Percentiles rank a stretch among this genome's conserved stretches.
phyloP scores from a whole-genome alignment of 129 eudicot species.

The Silybum marianum region DNA sequence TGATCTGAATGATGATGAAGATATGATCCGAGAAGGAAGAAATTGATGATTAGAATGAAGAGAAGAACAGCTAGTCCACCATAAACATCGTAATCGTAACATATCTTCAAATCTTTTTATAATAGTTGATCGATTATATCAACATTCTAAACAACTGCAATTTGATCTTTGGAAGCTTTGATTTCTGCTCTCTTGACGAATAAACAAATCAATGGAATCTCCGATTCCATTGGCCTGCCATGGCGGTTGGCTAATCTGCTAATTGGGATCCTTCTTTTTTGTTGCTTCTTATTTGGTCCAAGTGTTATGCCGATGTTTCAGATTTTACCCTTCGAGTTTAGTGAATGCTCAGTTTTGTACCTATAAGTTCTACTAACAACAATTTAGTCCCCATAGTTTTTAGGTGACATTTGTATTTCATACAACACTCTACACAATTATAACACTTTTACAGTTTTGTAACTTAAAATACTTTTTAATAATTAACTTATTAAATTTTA shows the following conservation, averaged over 20 bases:
- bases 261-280: not conserved
- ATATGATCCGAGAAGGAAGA: slow-evolving; percentile 17
- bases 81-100: slow-evolving; percentile 52
- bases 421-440: no score
- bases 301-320: not conserved
- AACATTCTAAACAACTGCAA: slow-evolving; percentile 23
- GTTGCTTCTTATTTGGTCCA: slow-evolving; percentile 27
- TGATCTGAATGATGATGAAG: slow-evolving; percentile 34
- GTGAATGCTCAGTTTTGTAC: not conserved
- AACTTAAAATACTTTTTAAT: no score
- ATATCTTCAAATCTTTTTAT: slow-evolving; percentile 10
- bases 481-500: no score
- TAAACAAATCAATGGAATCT: slow-evolving; percentile 18
- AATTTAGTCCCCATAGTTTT: slow-evolving; percentile 4
- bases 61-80: slow-evolving; percentile 12
- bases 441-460: no score
- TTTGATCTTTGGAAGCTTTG: not conserved
- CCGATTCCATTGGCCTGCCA: slow-evolving; percentile 16
- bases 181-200: not conserved
- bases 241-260: slow-evolving; percentile 27
- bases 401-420: no score
- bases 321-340: not conserved
- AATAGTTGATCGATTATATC: slow-evolving; percentile 24
- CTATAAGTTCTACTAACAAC: not conserved
- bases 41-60: slow-evolving; percentile 21